Evolutionary conservation across 768 basidiomycete genomes (phyloP), one percentile per base, ranked within the genome.

Genomic region (Amanita jacksonii): DNA sequence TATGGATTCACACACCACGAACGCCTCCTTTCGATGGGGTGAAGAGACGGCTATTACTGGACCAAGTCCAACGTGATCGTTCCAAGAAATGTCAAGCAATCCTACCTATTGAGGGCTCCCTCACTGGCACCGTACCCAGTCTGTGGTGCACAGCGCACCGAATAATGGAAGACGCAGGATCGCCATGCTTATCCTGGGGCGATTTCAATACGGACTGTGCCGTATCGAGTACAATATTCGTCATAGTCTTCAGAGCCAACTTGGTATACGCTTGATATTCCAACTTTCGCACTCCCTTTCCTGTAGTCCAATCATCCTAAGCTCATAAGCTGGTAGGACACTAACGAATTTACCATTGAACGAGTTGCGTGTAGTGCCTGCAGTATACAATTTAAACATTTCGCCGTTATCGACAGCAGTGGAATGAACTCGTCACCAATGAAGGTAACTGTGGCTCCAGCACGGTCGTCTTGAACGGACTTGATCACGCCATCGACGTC

Each of bases 201-300:
- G 74, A 74, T 41, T 61, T 70, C 32, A 64, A 58, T 46, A 64
- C 58, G 27, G 62, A 61, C 41, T 56, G 46, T 42, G 68, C 72
- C 8, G 72, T 71, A 32, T 68, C 59, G 34, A 59, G 61, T 27
- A 85, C 59, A 51, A 87, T 81, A 46, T 69, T 63, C 19, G 67
- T 64, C 68, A 90, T 77, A 13, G 85, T 86, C 61, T 81, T 85
- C 52, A 90, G 76, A 8, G 86, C 84, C 19, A 90, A 64, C 50
- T 77, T 79, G 50, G 79, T 82, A 60, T 89, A 89, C 6, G 87
- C 84, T 61, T 89, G 83, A 55, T 89, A 90, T 57, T 88, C 85
- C 25, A 90, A 61, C 28, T 73, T 74, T 19, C 78, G 78, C 25
- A 90, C 87, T 10, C 62, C 60, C 55, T 79, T 85, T 41, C 81